Evolutionary conservation across 139 green algal genomes (phyloP).

Genomic region (Monoraphidium neglectum): DNA sequence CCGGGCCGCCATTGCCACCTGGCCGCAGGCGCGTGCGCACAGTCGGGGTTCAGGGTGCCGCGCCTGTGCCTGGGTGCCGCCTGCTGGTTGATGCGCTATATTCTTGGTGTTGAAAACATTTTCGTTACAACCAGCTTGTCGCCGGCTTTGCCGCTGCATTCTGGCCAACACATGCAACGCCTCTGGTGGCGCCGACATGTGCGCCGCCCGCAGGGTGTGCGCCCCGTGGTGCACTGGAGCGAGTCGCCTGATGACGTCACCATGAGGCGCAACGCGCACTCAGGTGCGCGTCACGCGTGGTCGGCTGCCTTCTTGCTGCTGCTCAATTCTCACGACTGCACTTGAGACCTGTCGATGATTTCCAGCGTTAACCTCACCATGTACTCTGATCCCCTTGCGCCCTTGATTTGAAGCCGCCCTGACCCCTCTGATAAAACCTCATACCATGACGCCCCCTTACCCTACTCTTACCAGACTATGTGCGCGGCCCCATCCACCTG

Average conservation of each 20-base stretch:
- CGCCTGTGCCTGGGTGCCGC: too few relatives aligned
- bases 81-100: too few relatives aligned
- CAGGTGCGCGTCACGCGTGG: background rate
- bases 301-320: background rate
- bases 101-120: too few relatives aligned
- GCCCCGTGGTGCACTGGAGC: constrained; percentile 69
- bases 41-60: too few relatives aligned
- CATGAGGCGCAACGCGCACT: constrained; percentile 45
- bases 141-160: too few relatives aligned
- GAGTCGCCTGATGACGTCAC: constrained; percentile 59
- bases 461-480: constrained; percentile 44
- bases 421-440: too few relatives aligned
- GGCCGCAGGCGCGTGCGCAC: constrained; percentile 37
- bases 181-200: too few relatives aligned
- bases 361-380: too few relatives aligned
- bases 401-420: background rate
- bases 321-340: too few relatives aligned
- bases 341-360: too few relatives aligned
- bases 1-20: constrained; percentile 48
- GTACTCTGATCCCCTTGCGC: background rate
- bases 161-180: too few relatives aligned
- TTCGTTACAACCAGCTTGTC: too few relatives aligned
- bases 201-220: constrained; percentile 41
- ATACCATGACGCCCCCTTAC: background rate
- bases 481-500: constrained; percentile 65